Evolutionary conservation across 1,139 yeast genomes (phyloP), one percentile per base, ranked within the genome.

Genomic region (Yamadazyma blattariae): DNA sequence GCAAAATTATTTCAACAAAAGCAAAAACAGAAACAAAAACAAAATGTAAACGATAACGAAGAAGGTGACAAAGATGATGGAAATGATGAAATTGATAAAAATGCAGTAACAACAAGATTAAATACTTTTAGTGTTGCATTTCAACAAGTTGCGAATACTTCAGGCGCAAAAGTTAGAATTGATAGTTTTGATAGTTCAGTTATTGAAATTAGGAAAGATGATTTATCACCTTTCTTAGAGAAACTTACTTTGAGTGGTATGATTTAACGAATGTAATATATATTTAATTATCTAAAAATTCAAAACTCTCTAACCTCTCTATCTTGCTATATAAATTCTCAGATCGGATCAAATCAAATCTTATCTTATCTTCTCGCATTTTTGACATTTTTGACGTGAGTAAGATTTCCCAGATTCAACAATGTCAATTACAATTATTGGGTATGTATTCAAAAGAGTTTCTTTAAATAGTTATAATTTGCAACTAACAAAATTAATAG

Each of bases 171-270:
- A 48, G 90, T 89, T 23, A 74, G 94, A 50, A 83, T 92, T 42
- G 97, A 94, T 57, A 88, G 95, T 50, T 92, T 92, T 59, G 97
- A 92, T 53, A 86, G 95, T 44, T 82, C 97, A 2, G 87, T 92
- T 25, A 88, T 94, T 29, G 97, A 92, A 59, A 82, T 94, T 32
- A 66, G 88, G 40, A 83, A 82, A 53, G 96, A 89, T 37, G 98
- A 94, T 54, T 67, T 92, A 47, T 72, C 89, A 3, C 88, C 96
- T 29, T 92, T 92, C 52, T 64, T 92, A 45, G 98, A 92, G 56
- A 79, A 80, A 38, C 65, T 92, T 36, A 71, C 77, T 5, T 56
- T 68, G 25, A 65, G 71, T 51, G 72, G 72, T 12, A 50, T 65
- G 36, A 52, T 66, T 16, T 64, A 53, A 44, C 26, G 29, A 25